Conservation (phyloP, 2,329 filamentous ascomycete species). For the Pleoardoris graminearum region DNA sequence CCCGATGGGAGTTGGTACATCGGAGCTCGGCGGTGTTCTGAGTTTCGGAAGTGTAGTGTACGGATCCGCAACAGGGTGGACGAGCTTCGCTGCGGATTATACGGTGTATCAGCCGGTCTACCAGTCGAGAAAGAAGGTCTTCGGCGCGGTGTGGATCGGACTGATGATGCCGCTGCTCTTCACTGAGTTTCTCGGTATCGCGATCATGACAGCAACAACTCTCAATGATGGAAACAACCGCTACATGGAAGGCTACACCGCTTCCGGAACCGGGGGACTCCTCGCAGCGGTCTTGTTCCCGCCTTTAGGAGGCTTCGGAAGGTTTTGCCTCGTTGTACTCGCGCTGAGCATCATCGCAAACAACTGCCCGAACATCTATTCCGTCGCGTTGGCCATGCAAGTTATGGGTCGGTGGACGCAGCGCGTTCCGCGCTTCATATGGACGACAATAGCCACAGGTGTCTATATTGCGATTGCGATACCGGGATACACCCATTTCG, state of each 20-base stretch:
- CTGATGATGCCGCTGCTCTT: conserved; percentile 73
- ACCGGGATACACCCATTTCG: conserved; percentile 69
- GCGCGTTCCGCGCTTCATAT: conserved; percentile 68
- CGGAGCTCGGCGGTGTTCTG: conserved; percentile 65
- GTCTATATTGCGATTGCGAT: conserved; percentile 71
- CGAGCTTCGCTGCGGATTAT: conserved; percentile 75
- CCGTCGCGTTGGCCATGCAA: conserved; percentile 67
- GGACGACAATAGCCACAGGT: conserved; percentile 64
- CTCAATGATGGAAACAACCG: conserved; percentile 58
- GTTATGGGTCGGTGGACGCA: conserved; percentile 63
- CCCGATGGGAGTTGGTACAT: conserved; percentile 61
- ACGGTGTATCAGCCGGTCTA: conserved; percentile 74
- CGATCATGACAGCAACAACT: conserved; percentile 66
- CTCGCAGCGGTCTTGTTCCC: conserved; percentile 67
- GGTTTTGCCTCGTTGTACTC: conserved; percentile 71
- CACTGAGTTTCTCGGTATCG: conserved; percentile 72
- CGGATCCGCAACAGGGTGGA: conserved; percentile 74
- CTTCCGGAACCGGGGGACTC: conserved; percentile 67
- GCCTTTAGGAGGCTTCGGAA: conserved; percentile 67
- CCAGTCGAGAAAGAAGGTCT: conserved; percentile 64
- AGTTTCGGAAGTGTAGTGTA: conserved; percentile 69
- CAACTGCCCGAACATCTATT: conserved; percentile 73
- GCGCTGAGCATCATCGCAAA: conserved; percentile 70
- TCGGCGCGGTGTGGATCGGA: conserved; percentile 69
- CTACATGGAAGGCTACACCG: conserved; percentile 59